Evolutionary conservation across 257 asterid species (phyloP).

Genomic region (Perilla frutescens): DNA sequence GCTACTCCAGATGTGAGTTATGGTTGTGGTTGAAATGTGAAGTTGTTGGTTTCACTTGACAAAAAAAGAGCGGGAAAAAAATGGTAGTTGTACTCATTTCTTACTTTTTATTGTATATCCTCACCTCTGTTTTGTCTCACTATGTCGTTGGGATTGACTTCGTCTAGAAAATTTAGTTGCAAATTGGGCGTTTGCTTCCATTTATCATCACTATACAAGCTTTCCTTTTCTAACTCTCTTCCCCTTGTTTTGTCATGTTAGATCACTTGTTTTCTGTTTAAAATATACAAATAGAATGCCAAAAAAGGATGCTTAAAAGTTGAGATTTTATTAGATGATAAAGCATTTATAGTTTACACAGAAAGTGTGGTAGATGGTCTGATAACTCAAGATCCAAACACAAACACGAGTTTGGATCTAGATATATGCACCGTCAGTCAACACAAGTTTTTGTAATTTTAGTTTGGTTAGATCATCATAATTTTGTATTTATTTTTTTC

Average conservation of each 20-base stretch:
- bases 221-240: background rate
- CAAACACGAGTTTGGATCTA: no score
- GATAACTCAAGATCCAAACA: no score
- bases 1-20: constrained; percentile 81
- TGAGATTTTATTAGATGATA: no score
- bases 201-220: background rate
- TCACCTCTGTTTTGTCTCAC: constrained; percentile 25
- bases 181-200: constrained; percentile 3
- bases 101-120: constrained; percentile 37
- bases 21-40: constrained; percentile 78
- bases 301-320: no score
- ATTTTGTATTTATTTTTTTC: no score
- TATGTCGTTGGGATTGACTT: constrained; percentile 14
- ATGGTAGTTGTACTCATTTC: constrained; percentile 17
- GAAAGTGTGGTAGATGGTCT: no score
- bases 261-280: background rate
- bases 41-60: background rate
- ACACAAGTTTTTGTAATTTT: no score
- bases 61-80: background rate
- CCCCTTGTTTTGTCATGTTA: background rate
- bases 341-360: no score
- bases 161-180: constrained; percentile 5
- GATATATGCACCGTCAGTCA: no score
- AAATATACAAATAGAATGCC: background rate
- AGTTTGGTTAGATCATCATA: no score